A percentile compares a stretch with the other conserved stretches of the same genome.
Conservation (phyloP, 2,329 filamentous ascomycete genomes). For the Pseudogymnoascus sp. region DNA sequence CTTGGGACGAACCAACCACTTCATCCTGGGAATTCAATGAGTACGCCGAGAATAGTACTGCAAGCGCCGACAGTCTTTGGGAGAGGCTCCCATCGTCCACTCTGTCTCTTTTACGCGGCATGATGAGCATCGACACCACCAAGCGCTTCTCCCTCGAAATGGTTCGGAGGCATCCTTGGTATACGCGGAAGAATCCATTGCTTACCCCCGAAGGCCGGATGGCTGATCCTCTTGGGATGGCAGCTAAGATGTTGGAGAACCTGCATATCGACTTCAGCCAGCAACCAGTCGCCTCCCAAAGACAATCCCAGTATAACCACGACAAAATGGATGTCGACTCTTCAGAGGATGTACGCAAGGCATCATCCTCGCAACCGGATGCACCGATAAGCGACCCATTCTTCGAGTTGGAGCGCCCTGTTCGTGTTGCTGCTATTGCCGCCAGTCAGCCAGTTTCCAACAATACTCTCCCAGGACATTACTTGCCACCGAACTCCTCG, state of each 20-base stretch:
- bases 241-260: conserved; percentile 90
- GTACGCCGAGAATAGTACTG: conserved; percentile 72
- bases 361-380: conserved; percentile 83
- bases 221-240: conserved; percentile 72
- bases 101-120: conserved; percentile 78
- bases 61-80: conserved; percentile 82
- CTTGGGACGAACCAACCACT: conserved; percentile 87
- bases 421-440: conserved; percentile 39
- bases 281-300: conserved; percentile 41
- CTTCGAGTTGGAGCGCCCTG: conserved; percentile 83
- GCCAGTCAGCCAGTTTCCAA: conserved; percentile 40
- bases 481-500: conserved; percentile 33
- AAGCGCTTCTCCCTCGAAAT: conserved; percentile 79
- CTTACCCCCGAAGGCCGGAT: conserved; percentile 67
- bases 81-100: conserved; percentile 64
- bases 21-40: conserved; percentile 88
- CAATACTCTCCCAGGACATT: background rate
- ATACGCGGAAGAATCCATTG: conserved; percentile 72
- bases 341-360: conserved; percentile 36
- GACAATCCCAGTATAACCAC: conserved; percentile 19
- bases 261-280: conserved; percentile 82
- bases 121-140: conserved; percentile 74
- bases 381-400: conserved; percentile 64
- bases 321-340: conserved; percentile 67
- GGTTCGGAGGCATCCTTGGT: conserved; percentile 91